These are phyloP conservation scores for Gyrodon lividus DNA, from an alignment of 768 basidiomycete genomes.

Conservation along the genomic window DNA sequence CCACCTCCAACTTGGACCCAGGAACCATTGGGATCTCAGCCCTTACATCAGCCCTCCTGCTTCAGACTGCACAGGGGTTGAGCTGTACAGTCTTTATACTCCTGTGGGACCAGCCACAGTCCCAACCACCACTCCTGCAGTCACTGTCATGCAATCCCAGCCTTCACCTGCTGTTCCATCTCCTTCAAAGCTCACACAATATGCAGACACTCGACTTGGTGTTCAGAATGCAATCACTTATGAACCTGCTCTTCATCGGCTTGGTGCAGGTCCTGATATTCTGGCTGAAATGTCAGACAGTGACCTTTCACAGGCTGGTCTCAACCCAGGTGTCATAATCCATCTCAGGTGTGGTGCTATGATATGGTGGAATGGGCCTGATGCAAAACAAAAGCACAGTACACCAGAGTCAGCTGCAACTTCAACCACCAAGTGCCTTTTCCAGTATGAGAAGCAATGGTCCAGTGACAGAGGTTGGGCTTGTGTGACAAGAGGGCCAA, in stretches of 20 bases:
- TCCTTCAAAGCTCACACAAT: neutral
- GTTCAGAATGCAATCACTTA: neutral
- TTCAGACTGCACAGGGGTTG: neutral
- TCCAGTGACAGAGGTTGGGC: neutral
- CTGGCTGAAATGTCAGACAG: neutral
- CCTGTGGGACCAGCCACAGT: neutral
- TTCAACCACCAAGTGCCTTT: neutral
- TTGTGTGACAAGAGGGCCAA: neutral
- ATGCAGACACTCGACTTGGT: neutral
- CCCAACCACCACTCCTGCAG: no score
- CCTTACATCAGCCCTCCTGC: neutral
- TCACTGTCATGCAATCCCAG: neutral
- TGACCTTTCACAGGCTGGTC: neutral
- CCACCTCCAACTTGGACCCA: no score
- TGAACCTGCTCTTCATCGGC: neutral
- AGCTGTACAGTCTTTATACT: neutral
- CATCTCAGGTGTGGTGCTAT: neutral
- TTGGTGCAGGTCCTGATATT: constrained; percentile 1
- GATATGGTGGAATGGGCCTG: constrained; percentile 5
- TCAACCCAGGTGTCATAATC: neutral
- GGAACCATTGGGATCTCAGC: neutral
- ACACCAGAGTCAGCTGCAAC: neutral
- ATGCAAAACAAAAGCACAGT: neutral
- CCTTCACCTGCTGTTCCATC: neutral
- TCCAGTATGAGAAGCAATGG: neutral